Conservation (phyloP, 805 yeast species). For the Pichia sporocuriosa region DNA sequence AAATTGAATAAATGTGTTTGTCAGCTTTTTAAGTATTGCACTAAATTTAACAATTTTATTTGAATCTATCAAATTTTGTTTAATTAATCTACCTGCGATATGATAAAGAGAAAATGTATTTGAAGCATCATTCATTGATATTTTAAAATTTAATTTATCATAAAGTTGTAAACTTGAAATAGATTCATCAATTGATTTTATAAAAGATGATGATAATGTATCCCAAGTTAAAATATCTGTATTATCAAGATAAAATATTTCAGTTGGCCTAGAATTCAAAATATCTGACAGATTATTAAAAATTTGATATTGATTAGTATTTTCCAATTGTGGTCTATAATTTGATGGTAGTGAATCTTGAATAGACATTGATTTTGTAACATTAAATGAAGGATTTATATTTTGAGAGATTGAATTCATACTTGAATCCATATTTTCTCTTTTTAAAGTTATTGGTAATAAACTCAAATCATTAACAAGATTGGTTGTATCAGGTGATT, state of each 20-base stretch:
- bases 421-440: neutral
- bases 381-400: neutral
- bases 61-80: conserved; percentile 42
- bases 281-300: conserved; percentile 3
- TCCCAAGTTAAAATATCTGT: conserved; percentile 59
- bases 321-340: neutral
- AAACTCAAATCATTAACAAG: conserved; percentile 20
- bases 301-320: neutral
- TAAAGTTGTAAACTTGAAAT: conserved; percentile 45
- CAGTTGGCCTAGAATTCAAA: conserved; percentile 4
- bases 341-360: no score
- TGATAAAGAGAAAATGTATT: conserved; percentile 48
- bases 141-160: conserved; percentile 45
- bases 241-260: conserved; percentile 48
- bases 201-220: conserved; percentile 41
- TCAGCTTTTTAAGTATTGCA: conserved; percentile 44
- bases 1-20: conserved; percentile 52
- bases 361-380: no score
- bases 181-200: conserved; percentile 41
- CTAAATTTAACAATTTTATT: conserved; percentile 42
- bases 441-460: conserved; percentile 21
- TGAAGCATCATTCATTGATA: conserved; percentile 48
- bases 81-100: conserved; percentile 47
- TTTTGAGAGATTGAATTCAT: neutral
- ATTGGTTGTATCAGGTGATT: conserved; percentile 21